phyloP scores from a whole-genome alignment of 2,329 filamentous ascomycete genomes.

The Aspergillus awamori region DNA sequence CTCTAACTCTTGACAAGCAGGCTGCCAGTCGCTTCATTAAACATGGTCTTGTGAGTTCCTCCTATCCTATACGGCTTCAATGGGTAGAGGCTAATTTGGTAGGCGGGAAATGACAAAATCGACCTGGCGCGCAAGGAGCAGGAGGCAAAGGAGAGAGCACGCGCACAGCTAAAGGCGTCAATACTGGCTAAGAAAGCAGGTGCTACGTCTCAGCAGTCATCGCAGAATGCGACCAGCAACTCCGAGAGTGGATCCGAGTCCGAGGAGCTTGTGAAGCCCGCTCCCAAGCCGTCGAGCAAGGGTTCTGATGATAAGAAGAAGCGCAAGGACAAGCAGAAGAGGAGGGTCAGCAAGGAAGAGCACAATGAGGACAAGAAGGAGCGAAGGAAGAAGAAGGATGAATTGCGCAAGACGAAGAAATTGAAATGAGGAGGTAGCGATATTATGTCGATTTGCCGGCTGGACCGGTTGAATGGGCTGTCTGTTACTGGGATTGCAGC shows the following conservation, averaged over 20 bases:
- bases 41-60: slow-evolving; percentile 67
- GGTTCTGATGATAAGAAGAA: slow-evolving; percentile 25
- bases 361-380: slow-evolving; percentile 43
- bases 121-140: slow-evolving; percentile 54
- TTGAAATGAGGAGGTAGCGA: slow-evolving; percentile 24
- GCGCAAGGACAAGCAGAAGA: slow-evolving; percentile 34
- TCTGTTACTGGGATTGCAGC: background rate
- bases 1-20: slow-evolving; percentile 68
- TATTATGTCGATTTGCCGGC: slow-evolving; percentile 7
- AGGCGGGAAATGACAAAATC: slow-evolving; percentile 55
- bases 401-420: slow-evolving; percentile 32
- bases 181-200: slow-evolving; percentile 45
- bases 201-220: slow-evolving; percentile 28
- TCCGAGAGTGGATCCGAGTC: slow-evolving; percentile 21
- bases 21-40: slow-evolving; percentile 82
- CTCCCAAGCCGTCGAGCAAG: slow-evolving; percentile 10
- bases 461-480: slow-evolving; percentile 1
- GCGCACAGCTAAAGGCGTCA: slow-evolving; percentile 52
- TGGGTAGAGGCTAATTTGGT: slow-evolving; percentile 21
- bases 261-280: slow-evolving; percentile 6
- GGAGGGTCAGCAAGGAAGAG: slow-evolving; percentile 31
- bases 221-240: slow-evolving; percentile 16
- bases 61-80: slow-evolving; percentile 2
- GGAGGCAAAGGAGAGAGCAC: slow-evolving; percentile 54
- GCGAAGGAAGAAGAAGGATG: slow-evolving; percentile 17